Evolutionary conservation across 495 filamentous ascomycete genomes (phyloP), one percentile per base, ranked within the genome.

Genomic region (Penicillium robsamsonii): DNA sequence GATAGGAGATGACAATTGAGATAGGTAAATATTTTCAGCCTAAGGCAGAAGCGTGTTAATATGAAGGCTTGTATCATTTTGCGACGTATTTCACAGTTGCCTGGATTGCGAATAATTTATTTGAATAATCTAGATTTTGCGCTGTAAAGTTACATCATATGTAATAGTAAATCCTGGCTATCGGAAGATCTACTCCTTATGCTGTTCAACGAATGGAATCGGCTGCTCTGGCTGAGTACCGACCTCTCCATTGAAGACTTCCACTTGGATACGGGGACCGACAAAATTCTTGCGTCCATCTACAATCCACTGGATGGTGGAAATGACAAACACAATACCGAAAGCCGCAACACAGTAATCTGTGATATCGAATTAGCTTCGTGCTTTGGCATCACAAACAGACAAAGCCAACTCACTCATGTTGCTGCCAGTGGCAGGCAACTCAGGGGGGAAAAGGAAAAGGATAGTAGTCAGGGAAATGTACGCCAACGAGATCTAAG

Each of bases 291-390:
- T 88, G 22, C 84, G 76, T 8, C 88, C 88, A 56, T 88, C 87
- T n/a, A 88, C 73, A 57, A 88, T 68, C 86, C 88, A 92, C 56
- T 87, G 85, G 24, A 87, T 61, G 0, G 75, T 67, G 24, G 84
- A 84, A 38, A 92, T 81, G 6, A 88, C 68, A 9, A 89, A 60
- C 15, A 91, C 82, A 41, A 90, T 84, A 12, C 77, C 79, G 58
- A 91, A 88, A 0, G 84, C 87, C 7, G 83, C 87, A 20, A 91
- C 77, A 62, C 84, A 87, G 66, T 89, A 89, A 70, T 87, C 80
- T 83, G 56, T 30, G 8, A 24, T 18, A 22, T 25, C 4, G 1
- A 2, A 42, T 68, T 17, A 70, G 61, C 47, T n/a, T 20, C 31
- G 15, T 29, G 11, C n/a, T 47, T n/a, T 17, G 5, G 15, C 6